Conservation (phyloP, 2,329 filamentous ascomycete genomes). For the Verticillium nubilum region DNA sequence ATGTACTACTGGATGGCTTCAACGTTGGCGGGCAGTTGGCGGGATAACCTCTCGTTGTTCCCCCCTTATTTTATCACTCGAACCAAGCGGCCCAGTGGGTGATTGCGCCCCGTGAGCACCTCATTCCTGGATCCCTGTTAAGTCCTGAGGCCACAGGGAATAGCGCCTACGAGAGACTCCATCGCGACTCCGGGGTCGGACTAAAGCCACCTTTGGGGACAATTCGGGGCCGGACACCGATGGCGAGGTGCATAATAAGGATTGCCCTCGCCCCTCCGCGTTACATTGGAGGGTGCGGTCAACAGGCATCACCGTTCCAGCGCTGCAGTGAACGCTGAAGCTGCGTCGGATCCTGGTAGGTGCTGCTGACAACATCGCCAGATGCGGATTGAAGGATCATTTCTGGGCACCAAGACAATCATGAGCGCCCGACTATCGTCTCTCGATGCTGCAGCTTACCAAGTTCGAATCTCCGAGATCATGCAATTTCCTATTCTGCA, state of each 20-base stretch:
- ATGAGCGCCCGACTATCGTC: too few species aligned
- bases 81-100: background rate
- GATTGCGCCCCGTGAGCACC: background rate
- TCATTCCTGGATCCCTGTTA: background rate
- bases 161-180: background rate
- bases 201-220: background rate
- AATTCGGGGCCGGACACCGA: background rate
- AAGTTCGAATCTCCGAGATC: too few species aligned
- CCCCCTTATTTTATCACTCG: background rate
- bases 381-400: too few species aligned
- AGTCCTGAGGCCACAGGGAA: background rate
- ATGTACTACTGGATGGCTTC: background rate
- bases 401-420: too few species aligned
- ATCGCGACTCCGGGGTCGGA: background rate
- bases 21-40: background rate
- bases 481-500: too few species aligned
- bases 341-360: too few species aligned
- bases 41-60: background rate
- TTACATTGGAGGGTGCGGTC: background rate
- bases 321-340: background rate
- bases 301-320: background rate
- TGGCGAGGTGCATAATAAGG: background rate
- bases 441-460: too few species aligned
- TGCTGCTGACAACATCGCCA: too few species aligned
- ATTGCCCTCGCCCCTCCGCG: background rate